Percentiles rank a stretch among this genome's conserved stretches.
phyloP scores from a whole-genome alignment of 1,284 basidiomycete species.

The Apiotrichum siamense region DNA sequence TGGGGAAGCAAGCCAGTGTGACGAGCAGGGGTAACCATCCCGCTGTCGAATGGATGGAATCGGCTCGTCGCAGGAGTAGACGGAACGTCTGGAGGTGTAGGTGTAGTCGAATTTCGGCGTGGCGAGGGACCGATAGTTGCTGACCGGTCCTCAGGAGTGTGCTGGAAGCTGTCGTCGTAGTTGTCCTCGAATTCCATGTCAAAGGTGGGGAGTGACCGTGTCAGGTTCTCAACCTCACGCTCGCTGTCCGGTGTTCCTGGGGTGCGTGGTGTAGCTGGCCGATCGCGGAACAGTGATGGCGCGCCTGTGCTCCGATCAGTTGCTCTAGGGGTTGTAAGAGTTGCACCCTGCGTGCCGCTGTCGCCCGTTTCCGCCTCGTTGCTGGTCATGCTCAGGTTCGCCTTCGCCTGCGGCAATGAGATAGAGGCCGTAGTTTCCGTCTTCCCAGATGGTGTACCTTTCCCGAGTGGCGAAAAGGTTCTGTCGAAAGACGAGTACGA shows the following conservation, averaged over 20 bases:
- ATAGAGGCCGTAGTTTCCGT: neutral
- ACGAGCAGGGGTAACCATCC: neutral
- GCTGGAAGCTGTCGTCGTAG: neutral
- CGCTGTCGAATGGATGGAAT: neutral
- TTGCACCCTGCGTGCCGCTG: neutral
- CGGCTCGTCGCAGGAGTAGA: neutral
- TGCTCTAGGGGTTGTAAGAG: neutral
- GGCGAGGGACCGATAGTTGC: neutral
- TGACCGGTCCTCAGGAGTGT: neutral
- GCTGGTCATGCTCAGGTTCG: neutral
- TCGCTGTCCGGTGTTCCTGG: slow-evolving; percentile 1
- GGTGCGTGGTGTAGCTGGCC: neutral
- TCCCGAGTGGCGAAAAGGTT: neutral
- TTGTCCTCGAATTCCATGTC: neutral
- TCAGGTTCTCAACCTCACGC: neutral
- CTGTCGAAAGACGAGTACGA: neutral
- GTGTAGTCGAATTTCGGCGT: neutral
- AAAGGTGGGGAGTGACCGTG: neutral
- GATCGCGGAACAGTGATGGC: too few relatives aligned
- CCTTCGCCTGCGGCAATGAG: neutral
- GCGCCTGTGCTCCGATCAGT: neutral
- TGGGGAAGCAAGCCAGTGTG: neutral
- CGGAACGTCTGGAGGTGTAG: neutral
- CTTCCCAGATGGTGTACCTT: neutral
- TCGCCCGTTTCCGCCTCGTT: neutral